Evolutionary conservation across 2,329 filamentous ascomycete species (phyloP), one percentile per base, ranked within the genome.

Genomic region (Fusarium incarnatum): DNA sequence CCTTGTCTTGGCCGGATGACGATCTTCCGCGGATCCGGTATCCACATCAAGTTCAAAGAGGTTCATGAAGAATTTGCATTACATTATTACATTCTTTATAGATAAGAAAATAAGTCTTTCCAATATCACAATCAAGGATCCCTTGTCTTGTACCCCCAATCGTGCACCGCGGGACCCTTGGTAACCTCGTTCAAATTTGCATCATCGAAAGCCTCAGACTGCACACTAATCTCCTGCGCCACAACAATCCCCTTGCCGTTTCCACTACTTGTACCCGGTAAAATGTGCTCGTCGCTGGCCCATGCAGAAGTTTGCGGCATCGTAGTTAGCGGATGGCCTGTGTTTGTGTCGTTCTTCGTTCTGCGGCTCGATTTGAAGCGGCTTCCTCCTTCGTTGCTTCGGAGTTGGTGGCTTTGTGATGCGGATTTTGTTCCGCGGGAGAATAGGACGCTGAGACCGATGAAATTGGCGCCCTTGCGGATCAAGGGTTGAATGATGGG

Each of bases 281-380:
- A 25, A 7, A 73, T 73, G n/a, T 73, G 70, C 47, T 73, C 70
- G 9, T 73, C 70, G 25, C 70, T 73, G 16, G 59, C 70, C 70
- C 70, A 73, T 2, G 70, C 70, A 7, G 67, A 56, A 2, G 70
- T 54, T 30, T 68, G 60, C 9, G 70, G 67, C 16, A 63, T 41
- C 1, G 42, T 56, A 4, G 60, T 49, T 13, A 73, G 53, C 0
- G 70, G 70, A 23, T 73, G 64, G 3, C 56, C 34, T 0, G 22
- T n/a, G 4, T 12, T 60, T 22, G 48, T 50, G 6, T 52, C 25
- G 32, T 34, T 42, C 3, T 20, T 52, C 16, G 32, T 42, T 16
- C 56, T 63, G 3, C 67, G 59, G 18, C 59, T 71, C 6, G 34
- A 48, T 11, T 56, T 69, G 60, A 73, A 73, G 5, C 48, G 68